Percentiles rank a stretch among this genome's conserved stretches.
Evolutionary conservation across 352 stramenopile species (phyloP).

Genomic region (Thraustotheca clavata): DNA sequence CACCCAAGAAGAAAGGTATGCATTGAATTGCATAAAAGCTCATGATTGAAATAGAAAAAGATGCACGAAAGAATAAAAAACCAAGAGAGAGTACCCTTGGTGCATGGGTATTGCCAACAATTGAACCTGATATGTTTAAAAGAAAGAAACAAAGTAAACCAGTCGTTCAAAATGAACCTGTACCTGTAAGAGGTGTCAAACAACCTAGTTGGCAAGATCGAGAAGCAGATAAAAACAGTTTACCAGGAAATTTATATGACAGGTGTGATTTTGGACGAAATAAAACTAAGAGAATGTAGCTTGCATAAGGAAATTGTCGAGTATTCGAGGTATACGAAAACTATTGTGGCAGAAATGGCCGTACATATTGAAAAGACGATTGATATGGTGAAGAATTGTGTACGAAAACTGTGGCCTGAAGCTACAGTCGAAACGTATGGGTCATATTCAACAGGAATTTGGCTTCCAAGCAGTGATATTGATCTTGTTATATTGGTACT

Average conservation of each 20-base stretch:
- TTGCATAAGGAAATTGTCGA: constrained; percentile 76
- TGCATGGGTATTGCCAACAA: neutral
- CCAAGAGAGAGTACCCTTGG: neutral
- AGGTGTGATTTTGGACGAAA: neutral
- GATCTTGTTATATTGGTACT: constrained; percentile 71
- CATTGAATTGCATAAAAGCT: neutral
- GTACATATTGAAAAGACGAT: constrained; percentile 83
- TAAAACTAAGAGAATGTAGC: constrained; percentile 13
- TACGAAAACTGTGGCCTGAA: constrained; percentile 60
- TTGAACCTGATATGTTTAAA: neutral
- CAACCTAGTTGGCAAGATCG: constrained; percentile 10
- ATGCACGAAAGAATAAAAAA: neutral
- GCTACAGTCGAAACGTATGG: constrained; percentile 75
- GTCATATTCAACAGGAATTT: constrained; percentile 82
- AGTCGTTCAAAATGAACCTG: neutral
- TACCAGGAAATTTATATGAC: constrained; percentile 7
- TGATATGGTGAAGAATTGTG: constrained; percentile 51
- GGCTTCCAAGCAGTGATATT: constrained; percentile 78
- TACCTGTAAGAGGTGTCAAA: neutral
- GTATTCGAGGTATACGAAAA: constrained; percentile 60
- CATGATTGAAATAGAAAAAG: neutral
- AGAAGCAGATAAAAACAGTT: neutral
- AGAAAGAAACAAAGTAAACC: neutral
- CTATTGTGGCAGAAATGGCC: constrained; percentile 61
- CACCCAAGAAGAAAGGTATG: constrained; percentile 16